Evolutionary conservation across 257 asterid species (phyloP), one percentile per base, ranked within the genome.

Genomic region (Vinca minor): DNA sequence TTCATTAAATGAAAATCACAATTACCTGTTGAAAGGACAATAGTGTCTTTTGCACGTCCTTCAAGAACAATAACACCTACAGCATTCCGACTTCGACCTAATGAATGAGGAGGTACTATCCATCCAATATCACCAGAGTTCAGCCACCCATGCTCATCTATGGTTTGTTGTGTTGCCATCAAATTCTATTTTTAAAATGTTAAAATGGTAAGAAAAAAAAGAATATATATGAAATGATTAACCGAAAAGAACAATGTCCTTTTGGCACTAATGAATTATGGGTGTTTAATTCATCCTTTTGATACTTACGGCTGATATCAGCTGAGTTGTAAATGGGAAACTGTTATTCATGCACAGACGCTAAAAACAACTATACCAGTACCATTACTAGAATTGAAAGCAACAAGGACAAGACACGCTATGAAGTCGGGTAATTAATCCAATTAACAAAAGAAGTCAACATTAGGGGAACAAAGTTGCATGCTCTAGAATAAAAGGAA

Each of bases 31-130:
- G 77, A 81, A 57, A 92, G 96, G 63, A 92, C 96, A 59, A 89
- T 92, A 31, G 96, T 92, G 75, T 92, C 96, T 75, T 92, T 92
- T 23, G 96, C 91, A 35, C 98, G 96, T 31, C 98, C 98, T 82
- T 89, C 96, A 36, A 92, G 95, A 71, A 89, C 91, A 76, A 92
- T 69, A 35, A 84, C 80, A 21, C 95, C 96, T 47, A 89, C 89
- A 68, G 91, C 83, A 66, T 70, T 82, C 49, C 94, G 95, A 67
- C 87, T 79, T 62, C 96, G 81, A 50, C 98, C 98, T 46, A 77
- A 58, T 52, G 96, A 85, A 76, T 85, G 96, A 70, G 72, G 71
- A 54, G 98, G 89, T 41, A 74, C 84, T 72, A 92, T 87, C 96
- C 96, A 87, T 45, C 98, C 98, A 67, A 92, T 73, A 83, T 92